Percentiles rank a stretch among this genome's conserved stretches.
phyloP scores from a whole-genome alignment of 2,329 filamentous ascomycete genomes.

The Penicillium olsonii region DNA sequence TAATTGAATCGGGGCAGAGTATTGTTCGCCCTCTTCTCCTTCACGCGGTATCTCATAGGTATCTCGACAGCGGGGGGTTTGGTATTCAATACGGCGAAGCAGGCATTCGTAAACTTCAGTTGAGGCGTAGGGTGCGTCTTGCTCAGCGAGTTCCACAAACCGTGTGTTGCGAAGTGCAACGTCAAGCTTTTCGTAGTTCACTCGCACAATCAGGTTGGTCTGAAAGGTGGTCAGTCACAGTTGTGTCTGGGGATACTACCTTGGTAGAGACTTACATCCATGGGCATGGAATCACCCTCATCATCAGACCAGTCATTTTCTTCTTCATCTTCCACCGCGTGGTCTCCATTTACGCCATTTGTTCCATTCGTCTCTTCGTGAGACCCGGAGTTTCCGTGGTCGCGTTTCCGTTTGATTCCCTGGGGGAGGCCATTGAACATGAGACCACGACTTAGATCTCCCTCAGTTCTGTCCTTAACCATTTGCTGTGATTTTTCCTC shows the following conservation, averaged over 20 bases:
- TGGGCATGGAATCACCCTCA: constrained; percentile 36
- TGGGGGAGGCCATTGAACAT: constrained; percentile 35
- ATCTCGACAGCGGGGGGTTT: constrained; percentile 66
- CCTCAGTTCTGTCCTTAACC: constrained; percentile 36
- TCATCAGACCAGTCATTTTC: constrained; percentile 42
- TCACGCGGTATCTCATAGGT: constrained; percentile 40
- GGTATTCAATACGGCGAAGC: constrained; percentile 69
- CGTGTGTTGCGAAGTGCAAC: constrained; percentile 79
- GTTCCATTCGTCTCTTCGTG: constrained; percentile 21
- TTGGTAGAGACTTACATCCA: constrained; percentile 44
- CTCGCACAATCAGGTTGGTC: constrained; percentile 70
- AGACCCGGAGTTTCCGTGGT: constrained; percentile 18
- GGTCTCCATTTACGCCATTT: constrained; percentile 31
- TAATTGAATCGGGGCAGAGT: constrained; percentile 38
- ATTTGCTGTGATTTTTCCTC: constrained; percentile 30
- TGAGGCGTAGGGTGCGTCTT: constrained; percentile 71
- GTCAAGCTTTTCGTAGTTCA: constrained; percentile 83
- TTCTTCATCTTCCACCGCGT: constrained; percentile 29
- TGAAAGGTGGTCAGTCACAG: constrained; percentile 40
- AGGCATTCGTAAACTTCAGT: constrained; percentile 76
- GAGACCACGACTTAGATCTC: constrained; percentile 36
- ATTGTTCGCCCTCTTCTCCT: constrained; percentile 44
- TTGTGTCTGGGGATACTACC: no score
- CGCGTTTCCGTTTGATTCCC: constrained; percentile 36
- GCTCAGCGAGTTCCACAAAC: constrained; percentile 71